Evolutionary conservation across 257 asterid species (phyloP).

Genomic region (Voacanga thouarsii): DNA sequence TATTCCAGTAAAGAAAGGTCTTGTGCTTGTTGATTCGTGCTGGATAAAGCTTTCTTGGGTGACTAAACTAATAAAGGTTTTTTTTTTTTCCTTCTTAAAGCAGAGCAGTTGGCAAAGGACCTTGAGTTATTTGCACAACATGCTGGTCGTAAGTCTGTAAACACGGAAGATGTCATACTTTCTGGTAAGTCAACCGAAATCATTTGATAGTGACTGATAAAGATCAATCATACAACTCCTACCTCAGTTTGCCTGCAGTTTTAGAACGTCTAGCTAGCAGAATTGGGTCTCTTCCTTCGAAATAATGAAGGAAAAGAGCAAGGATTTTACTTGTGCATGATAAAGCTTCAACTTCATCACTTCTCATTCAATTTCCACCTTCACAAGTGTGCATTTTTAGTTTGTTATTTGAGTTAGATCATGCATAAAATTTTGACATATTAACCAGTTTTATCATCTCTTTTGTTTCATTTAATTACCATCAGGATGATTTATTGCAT

Average conservation of each 20-base stretch:
- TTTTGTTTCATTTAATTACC: background rate
- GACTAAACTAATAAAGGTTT: conserved; percentile 1
- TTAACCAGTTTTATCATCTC: background rate
- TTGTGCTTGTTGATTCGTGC: background rate
- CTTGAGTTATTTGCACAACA: conserved; percentile 85
- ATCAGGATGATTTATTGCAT: background rate
- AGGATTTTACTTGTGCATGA: background rate
- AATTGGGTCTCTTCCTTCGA: too few species aligned
- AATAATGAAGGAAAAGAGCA: background rate
- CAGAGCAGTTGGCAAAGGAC: conserved; percentile 91
- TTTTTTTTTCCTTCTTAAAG: conserved; percentile 22
- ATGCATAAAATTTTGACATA: background rate
- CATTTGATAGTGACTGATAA: background rate
- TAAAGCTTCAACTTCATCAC: background rate
- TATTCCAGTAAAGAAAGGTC: background rate
- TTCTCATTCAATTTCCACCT: too few species aligned
- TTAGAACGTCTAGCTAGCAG: background rate
- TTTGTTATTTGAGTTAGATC: background rate
- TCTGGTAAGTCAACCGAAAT: conserved; percentile 44
- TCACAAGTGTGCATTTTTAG: background rate
- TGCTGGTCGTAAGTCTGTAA: conserved; percentile 85
- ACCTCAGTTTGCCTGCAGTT: background rate
- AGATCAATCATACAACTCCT: background rate
- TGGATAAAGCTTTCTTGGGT: background rate
- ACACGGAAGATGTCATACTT: conserved; percentile 95